These are phyloP conservation scores for Pisolithus thermaeus DNA, from an alignment of 1,284 basidiomycete genomes.

Conservation along the genomic window DNA sequence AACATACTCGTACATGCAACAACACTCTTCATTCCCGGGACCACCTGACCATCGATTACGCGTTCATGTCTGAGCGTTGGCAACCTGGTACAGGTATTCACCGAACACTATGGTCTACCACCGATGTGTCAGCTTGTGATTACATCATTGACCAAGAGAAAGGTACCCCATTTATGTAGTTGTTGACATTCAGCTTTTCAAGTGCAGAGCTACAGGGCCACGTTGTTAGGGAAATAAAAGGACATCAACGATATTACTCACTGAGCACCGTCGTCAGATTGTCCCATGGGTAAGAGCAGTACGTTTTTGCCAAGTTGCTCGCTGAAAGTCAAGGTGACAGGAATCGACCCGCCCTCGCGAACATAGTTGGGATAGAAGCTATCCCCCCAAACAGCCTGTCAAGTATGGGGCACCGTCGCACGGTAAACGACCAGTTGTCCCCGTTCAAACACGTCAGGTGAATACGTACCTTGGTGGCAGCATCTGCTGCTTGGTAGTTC, in stretches of 20 bases:
- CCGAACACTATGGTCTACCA: constrained; percentile 71
- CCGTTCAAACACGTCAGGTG: background rate
- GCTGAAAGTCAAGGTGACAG: constrained; percentile 94
- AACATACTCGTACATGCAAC: too few species aligned
- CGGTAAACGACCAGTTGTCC: background rate
- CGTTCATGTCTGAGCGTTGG: constrained; percentile 12
- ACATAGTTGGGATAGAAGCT: constrained; percentile 70
- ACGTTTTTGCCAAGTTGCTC: constrained; percentile 82
- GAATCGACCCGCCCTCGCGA: constrained; percentile 94
- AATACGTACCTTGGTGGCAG: constrained; percentile 58
- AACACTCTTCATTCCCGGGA: too few species aligned
- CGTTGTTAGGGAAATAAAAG: constrained; percentile 1
- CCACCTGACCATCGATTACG: too few species aligned
- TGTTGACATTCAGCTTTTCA: constrained; percentile 92
- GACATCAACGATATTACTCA: constrained; percentile 35
- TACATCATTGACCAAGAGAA: background rate
- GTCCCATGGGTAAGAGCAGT: constrained; percentile 85
- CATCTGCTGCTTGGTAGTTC: constrained; percentile 88
- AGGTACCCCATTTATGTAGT: constrained; percentile 86
- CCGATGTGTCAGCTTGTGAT: constrained; percentile 1
- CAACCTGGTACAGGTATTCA: constrained; percentile 80
- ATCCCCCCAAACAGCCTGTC: constrained; percentile 2
- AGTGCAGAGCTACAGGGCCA: constrained; percentile 69
- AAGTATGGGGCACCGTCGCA: background rate
- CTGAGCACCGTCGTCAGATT: constrained; percentile 93